Evolutionary conservation across 257 asterid genomes (phyloP).

Genomic region (Plantago major): DNA sequence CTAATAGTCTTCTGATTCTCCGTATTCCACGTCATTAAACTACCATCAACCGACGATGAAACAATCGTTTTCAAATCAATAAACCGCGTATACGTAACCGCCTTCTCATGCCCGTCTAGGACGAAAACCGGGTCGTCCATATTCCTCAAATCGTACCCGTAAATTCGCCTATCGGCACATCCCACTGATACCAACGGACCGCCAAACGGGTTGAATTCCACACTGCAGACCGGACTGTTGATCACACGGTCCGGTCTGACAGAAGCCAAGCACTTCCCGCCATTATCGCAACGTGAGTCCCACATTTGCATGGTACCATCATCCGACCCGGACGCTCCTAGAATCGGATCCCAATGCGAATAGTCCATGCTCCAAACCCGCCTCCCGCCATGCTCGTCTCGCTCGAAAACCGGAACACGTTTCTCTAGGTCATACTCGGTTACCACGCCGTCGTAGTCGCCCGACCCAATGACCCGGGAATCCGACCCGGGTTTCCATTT

Average conservation of each 20-base stretch:
- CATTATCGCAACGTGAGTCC: slow-evolving; percentile 68
- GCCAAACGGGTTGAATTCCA: slow-evolving; percentile 70
- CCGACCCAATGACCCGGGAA: slow-evolving; percentile 68
- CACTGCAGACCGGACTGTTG: slow-evolving; percentile 64
- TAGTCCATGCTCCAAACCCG: slow-evolving; percentile 92
- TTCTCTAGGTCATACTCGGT: slow-evolving; percentile 79
- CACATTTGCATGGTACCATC: slow-evolving; percentile 93
- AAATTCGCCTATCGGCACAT: slow-evolving; percentile 60
- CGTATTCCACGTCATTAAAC: slow-evolving; percentile 64
- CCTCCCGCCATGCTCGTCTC: slow-evolving; percentile 93
- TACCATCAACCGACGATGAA: slow-evolving; percentile 68
- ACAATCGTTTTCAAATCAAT: slow-evolving; percentile 43
- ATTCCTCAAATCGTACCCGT: slow-evolving; percentile 58
- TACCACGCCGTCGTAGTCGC: slow-evolving; percentile 82
- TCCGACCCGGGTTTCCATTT: slow-evolving; percentile 78
- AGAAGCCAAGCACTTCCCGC: slow-evolving; percentile 29
- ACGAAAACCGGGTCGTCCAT: slow-evolving; percentile 45
- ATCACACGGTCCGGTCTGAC: slow-evolving; percentile 45
- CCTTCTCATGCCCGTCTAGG: slow-evolving; percentile 60
- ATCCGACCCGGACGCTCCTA: slow-evolving; percentile 91
- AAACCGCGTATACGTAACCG: slow-evolving; percentile 60
- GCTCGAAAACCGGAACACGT: slow-evolving; percentile 69
- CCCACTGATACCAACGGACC: slow-evolving; percentile 50
- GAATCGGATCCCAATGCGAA: slow-evolving; percentile 39
- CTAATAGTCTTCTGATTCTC: slow-evolving; percentile 36